phyloP scores from a whole-genome alignment of 495 filamentous ascomycete genomes.

The Penicillium goetzii region DNA sequence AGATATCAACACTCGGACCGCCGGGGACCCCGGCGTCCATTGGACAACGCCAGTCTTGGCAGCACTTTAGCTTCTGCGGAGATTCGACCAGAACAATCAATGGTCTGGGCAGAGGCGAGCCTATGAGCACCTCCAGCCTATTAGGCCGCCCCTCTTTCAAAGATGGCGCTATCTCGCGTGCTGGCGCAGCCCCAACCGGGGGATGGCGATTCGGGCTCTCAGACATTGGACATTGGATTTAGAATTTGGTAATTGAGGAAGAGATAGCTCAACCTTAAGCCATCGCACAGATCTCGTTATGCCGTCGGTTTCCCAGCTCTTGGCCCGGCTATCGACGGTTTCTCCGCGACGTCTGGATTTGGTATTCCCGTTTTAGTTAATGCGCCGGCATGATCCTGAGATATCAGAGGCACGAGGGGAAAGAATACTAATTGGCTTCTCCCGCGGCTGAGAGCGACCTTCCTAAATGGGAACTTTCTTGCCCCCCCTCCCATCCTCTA shows the following conservation, averaged over 20 bases:
- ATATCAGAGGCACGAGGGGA: constrained; percentile 12
- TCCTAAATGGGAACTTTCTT: constrained; percentile 7
- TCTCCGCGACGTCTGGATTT: not conserved
- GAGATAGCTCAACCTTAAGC: constrained; percentile 4
- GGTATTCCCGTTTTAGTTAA: constrained; percentile 17
- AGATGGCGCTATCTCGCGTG: constrained; percentile 18
- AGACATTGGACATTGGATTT: not conserved
- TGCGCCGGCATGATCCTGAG: constrained; percentile 14
- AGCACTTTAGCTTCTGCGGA: constrained; percentile 14
- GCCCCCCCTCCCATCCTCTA: not conserved
- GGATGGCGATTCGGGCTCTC: not conserved
- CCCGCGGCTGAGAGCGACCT: constrained; percentile 14
- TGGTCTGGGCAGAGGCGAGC: not conserved
- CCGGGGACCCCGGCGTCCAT: constrained; percentile 4
- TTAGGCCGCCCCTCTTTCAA: not conserved
- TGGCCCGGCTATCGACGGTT: constrained; percentile 27
- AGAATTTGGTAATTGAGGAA: not conserved
- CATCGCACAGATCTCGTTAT: constrained; percentile 7
- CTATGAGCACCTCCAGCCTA: not conserved
- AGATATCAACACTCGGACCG: constrained; percentile 8
- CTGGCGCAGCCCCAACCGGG: constrained; percentile 8
- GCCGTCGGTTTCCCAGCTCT: not conserved
- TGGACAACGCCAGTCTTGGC: constrained; percentile 18
- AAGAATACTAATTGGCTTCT: not conserved
- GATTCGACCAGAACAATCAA: constrained; percentile 7